These are phyloP conservation scores for Paramecium sexaurelia DNA, from an alignment of 73 alveolate species.

Conservation along the genomic window DNA sequence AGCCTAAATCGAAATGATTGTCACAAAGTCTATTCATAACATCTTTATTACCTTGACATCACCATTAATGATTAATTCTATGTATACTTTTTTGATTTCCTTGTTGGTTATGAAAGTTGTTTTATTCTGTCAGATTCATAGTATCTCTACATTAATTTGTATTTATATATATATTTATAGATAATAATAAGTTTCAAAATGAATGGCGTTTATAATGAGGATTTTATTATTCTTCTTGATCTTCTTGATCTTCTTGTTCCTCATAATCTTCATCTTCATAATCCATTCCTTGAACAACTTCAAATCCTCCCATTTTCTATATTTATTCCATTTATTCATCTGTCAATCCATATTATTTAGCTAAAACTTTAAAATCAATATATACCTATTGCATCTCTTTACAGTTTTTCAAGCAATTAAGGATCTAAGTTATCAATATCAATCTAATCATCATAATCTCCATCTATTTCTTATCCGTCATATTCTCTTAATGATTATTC, in stretches of 20 bases:
- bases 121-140: not conserved
- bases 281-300: not conserved
- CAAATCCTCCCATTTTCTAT: not conserved
- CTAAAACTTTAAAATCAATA: not conserved
- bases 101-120: slow-evolving; percentile 16
- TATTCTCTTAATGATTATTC: slow-evolving; percentile 13
- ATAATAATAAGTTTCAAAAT: slow-evolving; percentile 4
- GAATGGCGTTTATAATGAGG: slow-evolving; percentile 7
- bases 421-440: slow-evolving; percentile 36
- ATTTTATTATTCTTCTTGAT: not conserved
- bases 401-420: not conserved
- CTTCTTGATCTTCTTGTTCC: not conserved
- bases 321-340: not conserved
- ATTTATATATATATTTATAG: not conserved
- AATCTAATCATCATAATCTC: slow-evolving; percentile 13
- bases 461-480: slow-evolving; percentile 33
- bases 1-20: slow-evolving; percentile 3
- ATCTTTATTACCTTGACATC: not conserved
- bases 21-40: not conserved
- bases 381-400: slow-evolving; percentile 4
- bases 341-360: not conserved
- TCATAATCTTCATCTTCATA: slow-evolving; percentile 32
- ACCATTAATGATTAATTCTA: not conserved
- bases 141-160: slow-evolving; percentile 1
- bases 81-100: not conserved